Percentiles rank a stretch among this genome's conserved stretches.
Evolutionary conservation across 805 yeast genomes (phyloP).

Genomic region (Alloascoidea africana): DNA sequence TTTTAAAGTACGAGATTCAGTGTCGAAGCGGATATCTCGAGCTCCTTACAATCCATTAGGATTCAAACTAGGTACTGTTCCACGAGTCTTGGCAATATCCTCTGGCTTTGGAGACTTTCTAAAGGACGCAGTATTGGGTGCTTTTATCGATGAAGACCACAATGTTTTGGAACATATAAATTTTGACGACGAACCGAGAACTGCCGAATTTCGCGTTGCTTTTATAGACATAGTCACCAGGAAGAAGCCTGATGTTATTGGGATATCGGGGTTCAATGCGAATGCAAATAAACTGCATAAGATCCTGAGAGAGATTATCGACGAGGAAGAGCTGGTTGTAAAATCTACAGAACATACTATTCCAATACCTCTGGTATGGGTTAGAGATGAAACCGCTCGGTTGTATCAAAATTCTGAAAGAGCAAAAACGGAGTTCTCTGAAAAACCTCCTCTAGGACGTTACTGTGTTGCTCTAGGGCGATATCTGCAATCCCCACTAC

Average conservation of each 20-base stretch:
- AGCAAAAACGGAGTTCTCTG: constrained; percentile 69
- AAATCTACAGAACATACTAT: constrained; percentile 25
- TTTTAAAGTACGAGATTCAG: constrained; percentile 51
- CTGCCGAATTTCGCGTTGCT: constrained; percentile 46
- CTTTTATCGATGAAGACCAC: constrained; percentile 65
- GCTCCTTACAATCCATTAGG: constrained; percentile 84
- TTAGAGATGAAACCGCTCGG: constrained; percentile 86
- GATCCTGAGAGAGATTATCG: constrained; percentile 26
- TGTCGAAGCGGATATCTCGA: constrained; percentile 67
- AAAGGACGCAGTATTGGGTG: constrained; percentile 78
- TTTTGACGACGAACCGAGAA: constrained; percentile 59
- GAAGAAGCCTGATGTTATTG: constrained; percentile 79
- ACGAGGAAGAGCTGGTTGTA: constrained; percentile 16
- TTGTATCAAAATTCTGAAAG: constrained; percentile 68
- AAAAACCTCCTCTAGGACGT: constrained; percentile 62
- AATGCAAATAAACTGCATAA: constrained; percentile 40
- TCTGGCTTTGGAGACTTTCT: constrained; percentile 76
- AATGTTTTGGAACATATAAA: constrained; percentile 63
- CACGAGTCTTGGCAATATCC: constrained; percentile 69
- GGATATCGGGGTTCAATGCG: constrained; percentile 76
- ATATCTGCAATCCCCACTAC: constrained; percentile 81
- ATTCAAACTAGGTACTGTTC: constrained; percentile 65
- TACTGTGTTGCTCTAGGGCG: constrained; percentile 87
- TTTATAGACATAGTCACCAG: constrained; percentile 44
- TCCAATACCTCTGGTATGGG: constrained; percentile 59